phyloP scores from a whole-genome alignment of 257 asterid species.

The Solanum lignicaule region DNA sequence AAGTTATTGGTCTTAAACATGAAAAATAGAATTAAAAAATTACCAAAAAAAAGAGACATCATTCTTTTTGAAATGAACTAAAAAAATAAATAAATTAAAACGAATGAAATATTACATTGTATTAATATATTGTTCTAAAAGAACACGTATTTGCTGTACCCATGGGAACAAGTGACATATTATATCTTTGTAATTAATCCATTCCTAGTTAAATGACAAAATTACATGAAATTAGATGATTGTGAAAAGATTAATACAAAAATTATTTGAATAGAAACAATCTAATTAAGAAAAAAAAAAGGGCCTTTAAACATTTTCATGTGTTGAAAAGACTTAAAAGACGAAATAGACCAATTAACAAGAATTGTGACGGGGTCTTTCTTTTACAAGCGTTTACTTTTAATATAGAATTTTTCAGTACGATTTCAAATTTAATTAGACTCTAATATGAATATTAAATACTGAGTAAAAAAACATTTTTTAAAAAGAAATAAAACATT shows the following conservation, averaged over 20 bases:
- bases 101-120: too few species aligned
- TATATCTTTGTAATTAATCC: not conserved
- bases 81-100: too few species aligned
- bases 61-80: too few species aligned
- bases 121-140: not conserved
- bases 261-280: not conserved
- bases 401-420: too few species aligned
- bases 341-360: not conserved
- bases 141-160: not conserved
- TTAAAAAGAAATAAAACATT: too few species aligned
- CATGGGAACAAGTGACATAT: not conserved
- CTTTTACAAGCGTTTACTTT: not conserved
- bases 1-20: too few species aligned
- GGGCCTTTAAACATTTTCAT: not conserved
- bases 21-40: too few species aligned
- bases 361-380: not conserved
- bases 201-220: not conserved
- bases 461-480: too few species aligned
- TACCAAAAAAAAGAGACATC: not conserved
- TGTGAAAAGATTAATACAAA: not conserved
- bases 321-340: not conserved
- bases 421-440: fast-evolving
- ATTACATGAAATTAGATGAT: not conserved
- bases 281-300: not conserved
- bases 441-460: too few species aligned